phyloP scores from a whole-genome alignment of 192 early-diverging fungal species.

The Backusella parvicylindrica region DNA sequence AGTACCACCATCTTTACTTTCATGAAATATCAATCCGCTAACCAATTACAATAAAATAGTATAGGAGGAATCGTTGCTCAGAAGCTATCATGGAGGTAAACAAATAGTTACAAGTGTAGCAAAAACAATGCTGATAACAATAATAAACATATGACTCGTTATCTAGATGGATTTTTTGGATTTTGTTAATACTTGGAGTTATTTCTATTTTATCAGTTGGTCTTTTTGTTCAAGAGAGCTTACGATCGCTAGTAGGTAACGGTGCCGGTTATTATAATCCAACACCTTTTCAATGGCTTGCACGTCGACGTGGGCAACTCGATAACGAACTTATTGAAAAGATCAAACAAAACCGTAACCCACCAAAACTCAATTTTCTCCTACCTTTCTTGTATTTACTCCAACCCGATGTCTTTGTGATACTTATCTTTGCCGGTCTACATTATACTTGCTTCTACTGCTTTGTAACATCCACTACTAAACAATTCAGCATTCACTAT shows the following conservation, averaged over 20 bases:
- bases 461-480: not conserved
- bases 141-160: not conserved
- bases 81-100: not conserved
- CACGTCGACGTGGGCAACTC: not conserved
- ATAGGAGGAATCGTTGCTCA: not conserved
- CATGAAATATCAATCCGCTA: not conserved
- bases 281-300: conserved; percentile 19
- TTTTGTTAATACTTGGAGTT: conserved; percentile 24
- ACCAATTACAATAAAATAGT: not conserved
- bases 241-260: conserved; percentile 21
- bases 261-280: conserved; percentile 27
- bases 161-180: conserved; percentile 41
- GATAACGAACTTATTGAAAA: not conserved
- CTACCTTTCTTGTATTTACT: not conserved
- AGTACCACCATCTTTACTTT: conserved; percentile 7
- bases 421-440: not conserved
- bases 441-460: conserved; percentile 1
- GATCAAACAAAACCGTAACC: not conserved
- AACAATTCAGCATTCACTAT: not conserved
- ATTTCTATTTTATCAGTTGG: conserved; percentile 9
- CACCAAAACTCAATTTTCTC: not conserved
- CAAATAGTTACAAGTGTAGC: not conserved
- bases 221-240: conserved; percentile 24
- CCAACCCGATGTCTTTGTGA: not conserved
- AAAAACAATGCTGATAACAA: too few relatives aligned